phyloP scores from a whole-genome alignment of 441 rosid genomes.

The Populus hybrid region DNA sequence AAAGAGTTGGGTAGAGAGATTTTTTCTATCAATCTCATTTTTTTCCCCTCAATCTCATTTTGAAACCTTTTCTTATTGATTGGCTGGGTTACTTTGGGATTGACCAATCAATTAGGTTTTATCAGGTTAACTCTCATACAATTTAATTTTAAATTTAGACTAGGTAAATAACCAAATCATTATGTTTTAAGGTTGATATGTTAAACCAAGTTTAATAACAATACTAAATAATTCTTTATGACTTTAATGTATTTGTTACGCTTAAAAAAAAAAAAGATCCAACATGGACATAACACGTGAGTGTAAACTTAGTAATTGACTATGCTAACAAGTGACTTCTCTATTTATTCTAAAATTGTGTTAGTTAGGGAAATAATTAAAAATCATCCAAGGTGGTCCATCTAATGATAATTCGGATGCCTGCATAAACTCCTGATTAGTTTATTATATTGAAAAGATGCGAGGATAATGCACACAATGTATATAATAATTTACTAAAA shows the following conservation, averaged over 20 bases:
- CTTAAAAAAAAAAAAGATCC: too few relatives aligned
- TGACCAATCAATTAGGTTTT: rapidly evolving
- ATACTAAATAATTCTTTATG: too few relatives aligned
- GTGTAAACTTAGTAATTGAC: background rate
- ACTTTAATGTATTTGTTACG: too few relatives aligned
- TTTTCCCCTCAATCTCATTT: too few relatives aligned
- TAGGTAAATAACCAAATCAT: too few relatives aligned
- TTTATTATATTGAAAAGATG: conserved; percentile 32
- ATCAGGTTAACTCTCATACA: rapidly evolving
- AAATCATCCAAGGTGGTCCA: background rate
- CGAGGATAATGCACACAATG: conserved; percentile 24
- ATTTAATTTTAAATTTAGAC: too few relatives aligned
- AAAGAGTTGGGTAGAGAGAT: rapidly evolving
- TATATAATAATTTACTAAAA: conserved; percentile 2
- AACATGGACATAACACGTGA: too few relatives aligned
- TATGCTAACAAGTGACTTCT: background rate
- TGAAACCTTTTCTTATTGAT: too few relatives aligned
- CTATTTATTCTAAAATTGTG: background rate
- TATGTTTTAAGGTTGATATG: rapidly evolving
- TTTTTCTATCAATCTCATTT: too few relatives aligned
- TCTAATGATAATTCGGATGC: background rate
- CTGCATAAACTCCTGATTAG: background rate
- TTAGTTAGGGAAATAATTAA: background rate
- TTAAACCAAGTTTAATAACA: too few relatives aligned
- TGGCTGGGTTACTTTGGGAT: rapidly evolving